A percentile compares a stretch with the other conserved stretches of the same genome.
Evolutionary conservation across 1,284 basidiomycete species (phyloP).

Genomic region (Cryptococcus wingfieldii): DNA sequence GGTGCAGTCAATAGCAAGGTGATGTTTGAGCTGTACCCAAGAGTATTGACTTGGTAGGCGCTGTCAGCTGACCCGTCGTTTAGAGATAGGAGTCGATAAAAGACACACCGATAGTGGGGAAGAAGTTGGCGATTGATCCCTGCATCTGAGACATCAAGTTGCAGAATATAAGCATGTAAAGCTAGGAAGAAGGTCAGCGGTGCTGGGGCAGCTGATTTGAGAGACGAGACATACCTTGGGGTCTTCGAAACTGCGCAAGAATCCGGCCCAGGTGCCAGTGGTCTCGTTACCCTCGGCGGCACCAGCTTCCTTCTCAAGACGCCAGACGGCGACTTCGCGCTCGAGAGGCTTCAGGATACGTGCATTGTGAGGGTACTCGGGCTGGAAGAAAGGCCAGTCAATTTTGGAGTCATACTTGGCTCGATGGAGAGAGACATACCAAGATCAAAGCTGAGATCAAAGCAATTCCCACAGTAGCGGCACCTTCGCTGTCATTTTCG

Average conservation of each 20-base stretch:
- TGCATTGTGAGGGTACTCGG: slow-evolving; percentile 35
- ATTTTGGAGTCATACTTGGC: too few species aligned
- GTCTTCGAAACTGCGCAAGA: slow-evolving; percentile 24
- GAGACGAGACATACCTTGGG: slow-evolving; percentile 18
- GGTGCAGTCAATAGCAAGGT: slow-evolving; percentile 46
- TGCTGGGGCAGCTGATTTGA: neutral
- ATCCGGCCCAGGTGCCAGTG: slow-evolving; percentile 10
- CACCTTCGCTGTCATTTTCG: slow-evolving; percentile 15
- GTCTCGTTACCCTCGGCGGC: slow-evolving; percentile 26
- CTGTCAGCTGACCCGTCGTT: slow-evolving; percentile 42
- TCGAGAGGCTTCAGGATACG: slow-evolving; percentile 23
- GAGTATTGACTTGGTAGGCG: slow-evolving; percentile 39
- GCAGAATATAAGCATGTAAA: slow-evolving; percentile 24
- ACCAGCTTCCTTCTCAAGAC: slow-evolving; percentile 27
- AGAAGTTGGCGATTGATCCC: slow-evolving; percentile 33
- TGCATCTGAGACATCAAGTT: slow-evolving; percentile 24
- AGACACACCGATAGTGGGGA: slow-evolving; percentile 35
- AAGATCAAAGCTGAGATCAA: slow-evolving; percentile 15
- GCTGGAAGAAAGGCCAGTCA: slow-evolving; percentile 1
- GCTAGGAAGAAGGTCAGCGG: neutral
- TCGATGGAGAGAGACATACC: neutral
- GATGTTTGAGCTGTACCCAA: slow-evolving; percentile 41
- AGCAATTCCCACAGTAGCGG: slow-evolving; percentile 24
- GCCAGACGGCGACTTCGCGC: slow-evolving; percentile 32
- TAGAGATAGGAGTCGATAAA: slow-evolving; percentile 40